Evolutionary conservation across 2,329 filamentous ascomycete genomes (phyloP), one percentile per base, ranked within the genome.

Genomic region (Daldinia sp.): DNA sequence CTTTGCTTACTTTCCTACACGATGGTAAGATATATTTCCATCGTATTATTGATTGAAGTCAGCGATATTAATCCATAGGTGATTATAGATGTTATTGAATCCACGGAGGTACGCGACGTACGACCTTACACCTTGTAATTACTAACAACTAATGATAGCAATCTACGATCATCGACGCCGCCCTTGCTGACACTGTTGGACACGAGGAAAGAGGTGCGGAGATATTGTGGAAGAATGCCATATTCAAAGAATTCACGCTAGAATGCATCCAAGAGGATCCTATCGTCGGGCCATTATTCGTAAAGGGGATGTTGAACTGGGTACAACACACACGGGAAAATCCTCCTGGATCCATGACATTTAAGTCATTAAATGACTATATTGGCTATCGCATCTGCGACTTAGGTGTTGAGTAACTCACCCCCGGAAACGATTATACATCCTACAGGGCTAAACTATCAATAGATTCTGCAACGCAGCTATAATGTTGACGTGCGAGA

Each of bases 381-480:
- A 56, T 57, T 15, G 37, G 47, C 21, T 61, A 57, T 6, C 58
- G 58, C 6, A 56, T 61, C 11, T 21, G 45, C 4, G 58, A 61
- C 32, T 61, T 61, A 9, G 47, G 51, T 23, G 30, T 61, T 11
- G 47, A 56, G 52, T 57, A 61, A 25, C 47, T 30, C 13, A 13
- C 15, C 3, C 8, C 10, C 7, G 29, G 1, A 10, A 27, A n/a
- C n/a, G n/a, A n/a, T n/a, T 19, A 13, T 8, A 6, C 3, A 4
- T 6, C 1, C 9, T 7, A 10, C 15, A 23, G 13, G 1, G 25
- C 52, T 61, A 17, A 45, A 61, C 37, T 8, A 19, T 17, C 3
- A 27, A 39, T 30, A 61, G 58, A 17, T 61, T 55, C 35, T 61
- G 45, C 21, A 51, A 61, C n/a, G 51, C 45, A 47, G 51, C 58